A percentile compares a stretch with the other conserved stretches of the same genome.
These are phyloP conservation scores for Lachancea fermentati DNA, from an alignment of 805 yeast species.

Conservation along the genomic window DNA sequence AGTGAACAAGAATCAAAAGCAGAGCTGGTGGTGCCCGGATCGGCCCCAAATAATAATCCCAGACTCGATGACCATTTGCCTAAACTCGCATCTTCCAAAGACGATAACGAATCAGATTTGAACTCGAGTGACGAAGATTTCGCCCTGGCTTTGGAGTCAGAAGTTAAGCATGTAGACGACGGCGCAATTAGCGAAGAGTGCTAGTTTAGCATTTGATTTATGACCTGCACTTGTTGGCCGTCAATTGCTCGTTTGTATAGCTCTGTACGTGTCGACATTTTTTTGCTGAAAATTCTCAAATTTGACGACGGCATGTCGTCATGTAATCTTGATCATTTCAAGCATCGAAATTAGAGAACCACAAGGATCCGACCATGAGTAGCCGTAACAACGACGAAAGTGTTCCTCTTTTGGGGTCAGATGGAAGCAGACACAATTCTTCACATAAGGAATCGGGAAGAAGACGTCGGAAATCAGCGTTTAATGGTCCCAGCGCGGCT, in stretches of 20 bases:
- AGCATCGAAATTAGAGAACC: not conserved
- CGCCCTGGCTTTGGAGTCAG: slow-evolving; percentile 31
- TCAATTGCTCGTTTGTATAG: not conserved
- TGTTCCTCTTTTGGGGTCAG: slow-evolving; percentile 10
- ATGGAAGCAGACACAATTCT: slow-evolving; percentile 1
- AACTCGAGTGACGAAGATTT: slow-evolving; percentile 33
- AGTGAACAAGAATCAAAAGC: slow-evolving; percentile 31
- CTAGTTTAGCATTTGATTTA: not conserved
- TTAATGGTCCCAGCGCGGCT: slow-evolving; percentile 3
- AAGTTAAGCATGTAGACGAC: slow-evolving; percentile 26
- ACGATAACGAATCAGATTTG: slow-evolving; percentile 28
- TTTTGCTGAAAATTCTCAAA: no score
- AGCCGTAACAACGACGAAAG: slow-evolving; percentile 1
- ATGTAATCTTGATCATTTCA: not conserved
- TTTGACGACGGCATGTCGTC: not conserved
- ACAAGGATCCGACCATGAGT: slow-evolving; percentile 1
- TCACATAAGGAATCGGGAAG: slow-evolving; percentile 2
- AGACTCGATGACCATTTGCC: slow-evolving; percentile 12
- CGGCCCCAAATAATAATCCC: slow-evolving; percentile 9
- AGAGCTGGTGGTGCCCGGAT: slow-evolving; percentile 28
- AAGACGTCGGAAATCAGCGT: slow-evolving; percentile 11
- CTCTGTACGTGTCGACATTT: not conserved
- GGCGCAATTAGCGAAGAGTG: slow-evolving; percentile 11
- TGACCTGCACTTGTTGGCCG: not conserved
- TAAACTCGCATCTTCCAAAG: slow-evolving; percentile 15